Evolutionary conservation across 768 basidiomycete species (phyloP), one percentile per base, ranked within the genome.

Genomic region (Solioccasus polychromus): DNA sequence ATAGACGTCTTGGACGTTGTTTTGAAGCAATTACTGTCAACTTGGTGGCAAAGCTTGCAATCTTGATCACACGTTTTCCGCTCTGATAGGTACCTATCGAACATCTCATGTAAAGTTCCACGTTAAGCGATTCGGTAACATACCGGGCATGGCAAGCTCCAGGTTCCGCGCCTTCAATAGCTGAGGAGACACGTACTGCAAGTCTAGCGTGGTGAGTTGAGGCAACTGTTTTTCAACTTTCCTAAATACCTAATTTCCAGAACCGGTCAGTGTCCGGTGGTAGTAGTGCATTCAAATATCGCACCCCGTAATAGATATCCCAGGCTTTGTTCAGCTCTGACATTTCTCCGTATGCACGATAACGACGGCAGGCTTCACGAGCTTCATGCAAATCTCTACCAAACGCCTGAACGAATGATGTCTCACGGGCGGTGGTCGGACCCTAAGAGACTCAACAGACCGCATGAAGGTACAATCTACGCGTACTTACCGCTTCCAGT

Each of bases 111-210:
- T 17, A 8, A 19, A 37, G 19, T 1, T 28, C 6, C 23, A n/a
- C 22, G 23, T 39, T 34, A 8, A 22, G 8, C 12, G 42, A n/a
- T 11, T 11, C 3, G 28, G 15, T 3, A 41, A 45, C 50, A 44
- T 65, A 88, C 93, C 95, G 44, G 96, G 96, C 31, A 98, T 89
- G n/a, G 96, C 96, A 18, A 98, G 73, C 31, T 96, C 92, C 26
- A 98, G 79, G 64, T 92, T 84, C 35, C 90, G 79, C 19, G 92
- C 88, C 55, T 88, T 91, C 39, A 97, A 71, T 7, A 99, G 71
- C 58, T 83, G 84, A 3, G 96, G 96, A 11, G 96, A 98, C 10
- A 97, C 94, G 58, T 96, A 96, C 78, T 98, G 94, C 48, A 99
- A 71, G 61, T 99, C 96, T 42, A 99, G 75, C 0, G 88, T 87